Conservation (phyloP, 495 filamentous ascomycete genomes). For the Penicillium psychrofluorescens region DNA sequence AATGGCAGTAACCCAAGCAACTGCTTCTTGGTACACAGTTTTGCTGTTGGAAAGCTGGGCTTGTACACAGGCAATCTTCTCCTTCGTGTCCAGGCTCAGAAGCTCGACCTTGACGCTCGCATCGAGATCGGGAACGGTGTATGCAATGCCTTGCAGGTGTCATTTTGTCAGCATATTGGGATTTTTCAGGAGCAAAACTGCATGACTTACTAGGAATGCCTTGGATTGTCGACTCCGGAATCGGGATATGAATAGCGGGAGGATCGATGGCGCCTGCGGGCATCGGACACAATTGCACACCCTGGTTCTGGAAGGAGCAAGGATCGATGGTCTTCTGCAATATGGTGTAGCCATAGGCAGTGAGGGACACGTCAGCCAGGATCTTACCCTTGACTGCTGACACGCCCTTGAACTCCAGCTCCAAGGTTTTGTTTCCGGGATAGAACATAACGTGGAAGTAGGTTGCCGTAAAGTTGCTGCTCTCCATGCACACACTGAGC, state of each 20-base stretch:
- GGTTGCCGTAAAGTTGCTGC: slow-evolving; percentile 74
- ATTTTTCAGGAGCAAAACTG: background rate
- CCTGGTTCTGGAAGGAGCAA: slow-evolving; percentile 60
- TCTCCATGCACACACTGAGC: slow-evolving; percentile 67
- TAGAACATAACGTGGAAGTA: slow-evolving; percentile 78
- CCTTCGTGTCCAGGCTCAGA: slow-evolving; percentile 52
- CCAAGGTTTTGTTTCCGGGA: slow-evolving; percentile 62
- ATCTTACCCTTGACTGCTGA: slow-evolving; percentile 84
- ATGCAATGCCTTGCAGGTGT: slow-evolving; percentile 54
- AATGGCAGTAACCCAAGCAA: slow-evolving; percentile 83
- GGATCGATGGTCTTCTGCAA: slow-evolving; percentile 63
- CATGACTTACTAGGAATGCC: slow-evolving; percentile 57
- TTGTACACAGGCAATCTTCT: slow-evolving; percentile 79
- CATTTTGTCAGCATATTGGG: no score
- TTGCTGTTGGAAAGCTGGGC: slow-evolving; percentile 87
- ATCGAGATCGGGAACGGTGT: slow-evolving; percentile 87
- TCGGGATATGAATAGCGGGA: slow-evolving; percentile 53
- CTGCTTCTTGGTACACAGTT: slow-evolving; percentile 81
- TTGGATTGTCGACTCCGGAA: slow-evolving; percentile 48
- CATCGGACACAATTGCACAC: slow-evolving; percentile 78
- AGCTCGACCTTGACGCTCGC: slow-evolving; percentile 77
- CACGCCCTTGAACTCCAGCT: slow-evolving; percentile 71
- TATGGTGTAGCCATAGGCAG: slow-evolving; percentile 74
- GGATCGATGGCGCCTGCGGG: slow-evolving; percentile 74
- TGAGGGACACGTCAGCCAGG: slow-evolving; percentile 64